Evolutionary conservation across 257 asterid species (phyloP).

Genomic region (Solanum chmielewskii): DNA sequence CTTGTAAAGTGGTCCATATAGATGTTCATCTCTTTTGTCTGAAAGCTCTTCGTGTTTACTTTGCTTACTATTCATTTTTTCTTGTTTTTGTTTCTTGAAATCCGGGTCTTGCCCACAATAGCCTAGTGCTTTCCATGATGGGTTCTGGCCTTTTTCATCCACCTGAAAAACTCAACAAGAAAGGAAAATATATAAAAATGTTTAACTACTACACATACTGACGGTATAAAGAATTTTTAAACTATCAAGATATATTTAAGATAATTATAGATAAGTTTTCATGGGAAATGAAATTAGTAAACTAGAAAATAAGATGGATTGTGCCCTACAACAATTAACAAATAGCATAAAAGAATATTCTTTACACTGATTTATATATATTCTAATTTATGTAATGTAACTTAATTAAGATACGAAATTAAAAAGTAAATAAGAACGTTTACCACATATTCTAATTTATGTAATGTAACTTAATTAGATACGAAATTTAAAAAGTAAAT

Average conservation of each 20-base stretch:
- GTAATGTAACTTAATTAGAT: no score
- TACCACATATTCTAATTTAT: no score
- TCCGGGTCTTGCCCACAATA: constrained; percentile 61
- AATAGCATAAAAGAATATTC: neutral
- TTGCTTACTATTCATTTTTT: neutral
- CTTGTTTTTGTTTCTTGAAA: neutral
- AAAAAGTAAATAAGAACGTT: neutral
- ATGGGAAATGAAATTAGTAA: neutral
- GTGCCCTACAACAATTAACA: neutral
- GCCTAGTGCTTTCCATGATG: constrained; percentile 77
- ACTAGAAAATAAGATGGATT: neutral
- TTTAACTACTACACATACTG: neutral
- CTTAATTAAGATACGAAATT: neutral
- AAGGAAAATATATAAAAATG: neutral
- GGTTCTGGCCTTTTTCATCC: constrained; percentile 45
- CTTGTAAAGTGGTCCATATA: constrained; percentile 37
- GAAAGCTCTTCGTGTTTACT: neutral
- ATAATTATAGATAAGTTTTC: neutral
- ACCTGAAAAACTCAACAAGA: constrained; percentile 18
- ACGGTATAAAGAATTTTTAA: neutral
- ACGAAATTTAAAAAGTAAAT: neutral
- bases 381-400: neutral
- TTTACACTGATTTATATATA: neutral
- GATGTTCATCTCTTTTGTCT: neutral
- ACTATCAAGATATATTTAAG: neutral